Conservation (phyloP, 139 green algal genomes). For the Tetraselmis striata region DNA sequence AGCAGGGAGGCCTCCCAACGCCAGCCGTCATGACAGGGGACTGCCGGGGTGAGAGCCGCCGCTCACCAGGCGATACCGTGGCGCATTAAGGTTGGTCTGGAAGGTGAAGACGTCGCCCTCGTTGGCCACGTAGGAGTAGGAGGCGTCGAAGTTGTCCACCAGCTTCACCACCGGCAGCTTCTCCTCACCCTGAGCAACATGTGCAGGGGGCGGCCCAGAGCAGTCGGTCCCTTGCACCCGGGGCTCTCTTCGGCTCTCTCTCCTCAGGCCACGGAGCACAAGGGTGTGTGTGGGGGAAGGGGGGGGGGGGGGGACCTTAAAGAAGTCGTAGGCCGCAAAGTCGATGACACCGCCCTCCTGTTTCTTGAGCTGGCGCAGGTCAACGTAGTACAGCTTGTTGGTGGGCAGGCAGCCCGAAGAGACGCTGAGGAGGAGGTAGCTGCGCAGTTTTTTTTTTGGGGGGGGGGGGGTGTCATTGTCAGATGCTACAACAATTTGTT, state of each 20-base stretch:
- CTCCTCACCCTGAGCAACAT: not conserved
- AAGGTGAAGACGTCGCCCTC: slow-evolving; percentile 68
- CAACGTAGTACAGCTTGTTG: slow-evolving; percentile 61
- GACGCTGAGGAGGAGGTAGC: slow-evolving; percentile 69
- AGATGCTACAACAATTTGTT: too few relatives aligned
- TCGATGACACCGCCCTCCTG: slow-evolving; percentile 28
- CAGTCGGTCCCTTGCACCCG: too few relatives aligned
- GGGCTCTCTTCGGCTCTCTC: too few relatives aligned
- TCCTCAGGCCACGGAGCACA: not conserved
- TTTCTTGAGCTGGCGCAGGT: slow-evolving; percentile 41
- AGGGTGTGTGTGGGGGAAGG: not conserved
- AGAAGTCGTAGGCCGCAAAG: slow-evolving; percentile 49
- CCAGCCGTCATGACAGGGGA: too few relatives aligned
- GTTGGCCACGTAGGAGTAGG: slow-evolving; percentile 73
- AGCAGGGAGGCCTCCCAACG: too few relatives aligned
- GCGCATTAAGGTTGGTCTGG: slow-evolving; percentile 79
- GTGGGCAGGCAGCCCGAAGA: slow-evolving; percentile 67
- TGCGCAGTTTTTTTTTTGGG: too few relatives aligned
- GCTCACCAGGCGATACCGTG: slow-evolving; percentile 60
- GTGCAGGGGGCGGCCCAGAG: too few relatives aligned
- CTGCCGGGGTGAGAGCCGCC: too few relatives aligned
- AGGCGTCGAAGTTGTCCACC: slow-evolving; percentile 76
- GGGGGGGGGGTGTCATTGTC: too few relatives aligned
- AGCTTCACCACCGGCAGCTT: slow-evolving; percentile 53
- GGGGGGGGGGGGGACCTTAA: slow-evolving; percentile 15